Evolutionary conservation across 148 eudicot species (phyloP).

Genomic region (Silene uniflora): DNA sequence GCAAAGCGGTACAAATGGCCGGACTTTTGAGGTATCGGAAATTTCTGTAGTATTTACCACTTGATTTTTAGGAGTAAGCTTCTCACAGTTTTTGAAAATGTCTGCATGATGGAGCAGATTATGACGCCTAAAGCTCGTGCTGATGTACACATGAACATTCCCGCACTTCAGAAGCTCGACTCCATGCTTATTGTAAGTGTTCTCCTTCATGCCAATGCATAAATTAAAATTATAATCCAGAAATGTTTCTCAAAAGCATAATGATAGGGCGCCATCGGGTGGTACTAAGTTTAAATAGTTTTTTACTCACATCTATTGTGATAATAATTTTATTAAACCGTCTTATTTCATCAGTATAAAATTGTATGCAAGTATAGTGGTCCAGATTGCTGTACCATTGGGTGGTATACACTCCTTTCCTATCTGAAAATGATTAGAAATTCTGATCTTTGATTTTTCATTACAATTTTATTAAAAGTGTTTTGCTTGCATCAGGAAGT

Average conservation of each 20-base stretch:
- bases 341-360: too few species aligned
- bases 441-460: neutral
- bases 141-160: conserved; percentile 72
- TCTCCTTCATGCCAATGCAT: conserved; percentile 24
- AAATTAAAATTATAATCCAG: neutral
- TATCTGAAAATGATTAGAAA: neutral
- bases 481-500: conserved; percentile 52
- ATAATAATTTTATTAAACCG: too few species aligned
- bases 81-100: neutral
- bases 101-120: conserved; percentile 44
- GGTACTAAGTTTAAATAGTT: too few species aligned
- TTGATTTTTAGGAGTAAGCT: neutral
- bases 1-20: conserved; percentile 64
- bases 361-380: too few species aligned
- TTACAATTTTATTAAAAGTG: neutral
- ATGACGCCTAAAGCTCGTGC: conserved; percentile 88
- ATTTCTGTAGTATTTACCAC: neutral
- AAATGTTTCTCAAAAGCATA: neutral
- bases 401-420: too few species aligned
- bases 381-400: too few species aligned
- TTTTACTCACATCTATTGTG: neutral
- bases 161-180: conserved; percentile 82
- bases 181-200: conserved; percentile 84
- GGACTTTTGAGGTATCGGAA: conserved; percentile 57
- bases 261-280: neutral